phyloP scores from a whole-genome alignment of 257 asterid species.

The Primulina huaijiensis region DNA sequence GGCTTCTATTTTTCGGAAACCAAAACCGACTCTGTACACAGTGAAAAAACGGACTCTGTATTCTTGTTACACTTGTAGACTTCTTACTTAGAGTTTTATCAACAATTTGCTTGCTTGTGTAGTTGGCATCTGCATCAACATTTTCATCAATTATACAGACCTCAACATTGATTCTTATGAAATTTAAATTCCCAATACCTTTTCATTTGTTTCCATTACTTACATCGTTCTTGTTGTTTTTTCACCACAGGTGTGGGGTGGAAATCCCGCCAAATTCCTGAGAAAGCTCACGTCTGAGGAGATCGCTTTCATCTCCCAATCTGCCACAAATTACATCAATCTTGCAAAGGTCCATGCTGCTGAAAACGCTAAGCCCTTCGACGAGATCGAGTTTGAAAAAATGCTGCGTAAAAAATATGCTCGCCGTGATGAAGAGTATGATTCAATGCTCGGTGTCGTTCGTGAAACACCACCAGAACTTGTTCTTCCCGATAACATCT shows the following conservation, averaged over 20 bases:
- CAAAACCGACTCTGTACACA: too few relatives aligned
- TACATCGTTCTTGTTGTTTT: slow-evolving; percentile 11
- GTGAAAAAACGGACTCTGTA: too few relatives aligned
- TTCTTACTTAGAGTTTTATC: too few relatives aligned
- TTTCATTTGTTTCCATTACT: neutral
- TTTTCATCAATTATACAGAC: too few relatives aligned
- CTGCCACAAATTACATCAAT: slow-evolving; percentile 63
- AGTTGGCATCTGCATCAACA: too few relatives aligned
- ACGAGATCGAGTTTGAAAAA: slow-evolving; percentile 75
- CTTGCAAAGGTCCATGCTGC: slow-evolving; percentile 82
- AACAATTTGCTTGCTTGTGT: too few relatives aligned
- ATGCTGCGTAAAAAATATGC: slow-evolving; percentile 74
- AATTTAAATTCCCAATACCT: too few relatives aligned
- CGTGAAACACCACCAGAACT: slow-evolving; percentile 87
- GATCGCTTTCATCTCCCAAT: slow-evolving; percentile 63
- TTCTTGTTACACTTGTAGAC: too few relatives aligned
- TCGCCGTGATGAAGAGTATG: slow-evolving; percentile 71
- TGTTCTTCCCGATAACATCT: slow-evolving; percentile 69
- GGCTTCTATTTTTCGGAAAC: too few relatives aligned
- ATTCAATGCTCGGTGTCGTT: slow-evolving; percentile 69
- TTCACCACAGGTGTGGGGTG: slow-evolving; percentile 72
- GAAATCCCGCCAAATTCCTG: slow-evolving; percentile 84
- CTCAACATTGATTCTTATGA: too few relatives aligned
- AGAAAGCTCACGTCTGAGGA: slow-evolving; percentile 80
- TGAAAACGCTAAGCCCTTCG: slow-evolving; percentile 69